These are phyloP conservation scores for Trichophyton benhamiae DNA, from an alignment of 2,329 filamentous ascomycete species.

Conservation along the genomic window DNA sequence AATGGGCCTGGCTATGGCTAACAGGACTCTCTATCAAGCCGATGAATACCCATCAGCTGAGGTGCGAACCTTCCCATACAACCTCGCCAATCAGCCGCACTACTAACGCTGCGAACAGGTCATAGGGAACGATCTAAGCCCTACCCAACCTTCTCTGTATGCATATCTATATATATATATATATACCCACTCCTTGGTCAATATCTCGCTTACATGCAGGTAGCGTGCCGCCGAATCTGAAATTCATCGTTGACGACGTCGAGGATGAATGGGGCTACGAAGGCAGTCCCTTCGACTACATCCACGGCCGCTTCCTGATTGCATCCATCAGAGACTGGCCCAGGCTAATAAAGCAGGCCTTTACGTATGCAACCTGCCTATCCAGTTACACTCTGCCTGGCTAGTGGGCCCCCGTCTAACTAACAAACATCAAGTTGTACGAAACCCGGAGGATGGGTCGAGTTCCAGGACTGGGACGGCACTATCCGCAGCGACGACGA, in stretches of 20 bases:
- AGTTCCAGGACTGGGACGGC: constrained; percentile 27
- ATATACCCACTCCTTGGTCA: constrained; percentile 11
- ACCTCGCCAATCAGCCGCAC: too few relatives aligned
- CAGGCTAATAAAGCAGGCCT: constrained; percentile 20
- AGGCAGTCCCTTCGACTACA: constrained; percentile 46
- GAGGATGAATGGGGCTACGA: constrained; percentile 47
- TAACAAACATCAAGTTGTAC: constrained; percentile 9
- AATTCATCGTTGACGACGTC: constrained; percentile 47
- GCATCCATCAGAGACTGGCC: constrained; percentile 47
- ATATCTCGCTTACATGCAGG: neutral
- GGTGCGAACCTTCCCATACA: neutral
- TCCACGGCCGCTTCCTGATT: constrained; percentile 47
- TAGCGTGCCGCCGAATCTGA: constrained; percentile 43
- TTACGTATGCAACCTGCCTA: neutral
- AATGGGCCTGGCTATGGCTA: neutral
- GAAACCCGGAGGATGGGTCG: constrained; percentile 34
- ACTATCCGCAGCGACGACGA: constrained; percentile 20
- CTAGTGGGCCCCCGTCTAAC: too few relatives aligned
- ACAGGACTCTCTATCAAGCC: constrained; percentile 11
- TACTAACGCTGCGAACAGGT: constrained; percentile 8
- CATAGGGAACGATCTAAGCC: constrained; percentile 22
- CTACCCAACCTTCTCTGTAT: constrained; percentile 12
- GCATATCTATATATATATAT: neutral
- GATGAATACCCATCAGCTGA: constrained; percentile 18
- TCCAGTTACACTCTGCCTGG: too few relatives aligned